These are phyloP conservation scores for Wickerhamiella siamensis DNA, from an alignment of 805 yeast species.

Conservation along the genomic window DNA sequence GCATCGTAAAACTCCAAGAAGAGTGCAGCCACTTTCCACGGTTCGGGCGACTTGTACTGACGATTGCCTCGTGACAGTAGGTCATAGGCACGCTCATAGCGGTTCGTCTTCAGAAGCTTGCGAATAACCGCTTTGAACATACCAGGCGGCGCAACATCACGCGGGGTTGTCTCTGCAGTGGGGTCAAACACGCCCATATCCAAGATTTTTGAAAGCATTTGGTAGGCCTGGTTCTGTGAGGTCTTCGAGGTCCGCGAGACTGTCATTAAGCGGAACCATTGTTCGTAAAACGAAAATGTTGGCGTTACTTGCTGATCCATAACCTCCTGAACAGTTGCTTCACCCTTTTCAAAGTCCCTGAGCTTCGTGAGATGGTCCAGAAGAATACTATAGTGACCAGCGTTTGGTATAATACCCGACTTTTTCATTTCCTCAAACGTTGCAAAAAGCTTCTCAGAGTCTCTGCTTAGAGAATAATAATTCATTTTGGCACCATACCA, in stretches of 20 bases:
- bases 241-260: conserved; percentile 8
- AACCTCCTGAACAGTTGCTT: conserved; percentile 10
- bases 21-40: conserved; percentile 8
- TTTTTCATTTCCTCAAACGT: conserved; percentile 19
- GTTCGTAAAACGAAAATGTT: conserved; percentile 15
- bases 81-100: conserved; percentile 12
- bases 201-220: conserved; percentile 9
- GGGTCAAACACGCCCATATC: conserved; percentile 18
- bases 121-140: conserved; percentile 17
- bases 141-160: conserved; percentile 18
- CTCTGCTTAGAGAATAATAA: conserved; percentile 24
- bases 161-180: conserved; percentile 16
- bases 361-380: conserved; percentile 11
- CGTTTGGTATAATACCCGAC: conserved; percentile 6
- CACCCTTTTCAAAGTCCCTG: conserved; percentile 10
- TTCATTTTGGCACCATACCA: conserved; percentile 23
- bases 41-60: neutral
- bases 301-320: conserved; percentile 11
- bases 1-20: conserved; percentile 10
- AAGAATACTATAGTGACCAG: conserved; percentile 19
- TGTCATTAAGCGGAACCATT: conserved; percentile 15
- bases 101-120: conserved; percentile 10
- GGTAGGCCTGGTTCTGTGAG: conserved; percentile 6
- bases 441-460: conserved; percentile 26
- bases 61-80: conserved; percentile 10